Base-by-base conservation (phyloP, 2,329 filamentous ascomycete genomes). In the Colletotrichum karsti region DNA sequence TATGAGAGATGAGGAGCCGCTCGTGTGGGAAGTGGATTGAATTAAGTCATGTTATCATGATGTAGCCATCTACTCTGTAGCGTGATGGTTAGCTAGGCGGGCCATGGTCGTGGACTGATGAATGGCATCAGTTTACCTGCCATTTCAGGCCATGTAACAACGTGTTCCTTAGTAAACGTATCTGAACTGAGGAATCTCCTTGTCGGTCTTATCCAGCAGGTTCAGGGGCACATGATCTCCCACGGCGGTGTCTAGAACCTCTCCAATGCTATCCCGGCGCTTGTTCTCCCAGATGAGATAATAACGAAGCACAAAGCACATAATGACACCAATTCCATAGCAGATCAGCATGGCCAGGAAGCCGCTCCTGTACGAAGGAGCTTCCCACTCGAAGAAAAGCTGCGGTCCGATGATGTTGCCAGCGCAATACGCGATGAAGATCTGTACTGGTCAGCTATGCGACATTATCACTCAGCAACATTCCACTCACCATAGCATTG, bases 371-470 rank as follows among this genome's bases (percentile, higher is more conserved):
- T 92, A 92, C 3, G 76, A 74, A 0, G 90, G 90, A 0, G 87
- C 86, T 63, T 91, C 87, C 7, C 80, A 79, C 8, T 83, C 78
- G 67, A 81, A 84, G 78, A 92, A 92, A 0, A 92, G 80, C 1
- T 91, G 76, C 0, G 90, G 90, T 0, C 90, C 91, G 72, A 92
- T 83, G 58, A 92, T 91, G 74, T 92, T 92, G 5, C 90, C 91
- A 5, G 24, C 41, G 30, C 63, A 57, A 26, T 63, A 67, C 5
- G 51, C 59, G 5, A 63, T 50, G 33, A 63, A 63, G 4, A 55
- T 59, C 56, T 61, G n/a, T 7, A 24, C 0, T 10, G 3, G 18
- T 54, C 46, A 60, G 63, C 4, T 13, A 2, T n/a, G 2, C 10
- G 10, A 33, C 10, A 5, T 7, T 28, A 2, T 6, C 8, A 26